phyloP scores from a whole-genome alignment of 106 monocot species.

The Platanthera zijinensis region DNA sequence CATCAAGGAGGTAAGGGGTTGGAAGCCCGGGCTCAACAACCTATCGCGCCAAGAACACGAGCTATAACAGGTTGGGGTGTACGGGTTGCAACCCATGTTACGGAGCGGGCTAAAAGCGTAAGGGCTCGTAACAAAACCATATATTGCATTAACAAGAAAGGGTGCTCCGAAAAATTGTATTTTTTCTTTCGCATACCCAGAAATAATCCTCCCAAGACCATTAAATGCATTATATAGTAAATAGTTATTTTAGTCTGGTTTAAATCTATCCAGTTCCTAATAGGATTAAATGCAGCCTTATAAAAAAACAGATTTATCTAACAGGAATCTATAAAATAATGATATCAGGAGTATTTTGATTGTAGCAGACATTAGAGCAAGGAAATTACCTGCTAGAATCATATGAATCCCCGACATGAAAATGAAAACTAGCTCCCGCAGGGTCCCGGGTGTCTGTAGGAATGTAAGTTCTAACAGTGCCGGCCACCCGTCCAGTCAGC shows the following conservation, averaged over 20 bases:
- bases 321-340: neutral
- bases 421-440: slow-evolving; percentile 78
- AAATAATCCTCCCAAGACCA: too few relatives aligned
- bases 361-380: neutral
- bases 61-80: too few relatives aligned
- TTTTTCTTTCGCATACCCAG: too few relatives aligned
- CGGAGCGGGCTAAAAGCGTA: too few relatives aligned
- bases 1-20: too few relatives aligned
- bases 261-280: too few relatives aligned
- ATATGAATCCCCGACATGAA: slow-evolving; percentile 70
- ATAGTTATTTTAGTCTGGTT: neutral
- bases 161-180: too few relatives aligned
- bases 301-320: neutral
- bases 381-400: slow-evolving; percentile 27
- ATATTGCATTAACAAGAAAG: too few relatives aligned
- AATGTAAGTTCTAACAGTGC: slow-evolving; percentile 74
- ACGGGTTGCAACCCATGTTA: too few relatives aligned
- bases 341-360: neutral
- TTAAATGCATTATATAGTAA: neutral
- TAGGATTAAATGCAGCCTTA: neutral
- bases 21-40: too few relatives aligned
- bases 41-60: too few relatives aligned
- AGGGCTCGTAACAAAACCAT: too few relatives aligned
- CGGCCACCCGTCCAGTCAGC: slow-evolving; percentile 50
- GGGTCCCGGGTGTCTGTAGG: slow-evolving; percentile 82